These are phyloP conservation scores for Sanghuangporus sanghuang DNA, from an alignment of 1,284 basidiomycete species.

Conservation along the genomic window DNA sequence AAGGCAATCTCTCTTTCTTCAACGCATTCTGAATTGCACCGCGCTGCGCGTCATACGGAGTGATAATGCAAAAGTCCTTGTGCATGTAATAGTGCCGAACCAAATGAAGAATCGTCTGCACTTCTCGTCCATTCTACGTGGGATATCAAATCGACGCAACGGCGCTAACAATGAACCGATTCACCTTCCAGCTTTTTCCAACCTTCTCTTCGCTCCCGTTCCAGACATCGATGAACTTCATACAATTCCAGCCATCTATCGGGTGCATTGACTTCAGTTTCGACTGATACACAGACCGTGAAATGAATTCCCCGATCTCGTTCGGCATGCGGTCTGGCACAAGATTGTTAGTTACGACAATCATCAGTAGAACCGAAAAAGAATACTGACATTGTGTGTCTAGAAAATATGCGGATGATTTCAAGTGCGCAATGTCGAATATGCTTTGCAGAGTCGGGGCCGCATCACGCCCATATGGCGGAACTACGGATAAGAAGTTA, in stretches of 20 bases:
- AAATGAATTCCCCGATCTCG: conserved; percentile 43
- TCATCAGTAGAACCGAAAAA: not conserved
- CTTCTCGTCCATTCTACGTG: conserved; percentile 39
- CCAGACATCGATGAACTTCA: conserved; percentile 40
- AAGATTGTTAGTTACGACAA: not conserved
- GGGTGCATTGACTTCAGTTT: conserved; percentile 34
- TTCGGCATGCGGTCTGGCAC: conserved; percentile 45
- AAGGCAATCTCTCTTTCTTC: conserved; percentile 31
- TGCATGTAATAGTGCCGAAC: conserved; percentile 35
- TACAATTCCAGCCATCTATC: conserved; percentile 25
- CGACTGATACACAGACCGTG: conserved; percentile 35
- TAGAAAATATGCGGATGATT: conserved; percentile 31
- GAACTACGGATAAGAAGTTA: conserved; percentile 19
- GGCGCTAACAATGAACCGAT: conserved; percentile 12
- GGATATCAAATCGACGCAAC: not conserved
- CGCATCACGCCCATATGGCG: conserved; percentile 39
- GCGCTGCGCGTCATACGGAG: conserved; percentile 52
- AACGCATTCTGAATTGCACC: conserved; percentile 37
- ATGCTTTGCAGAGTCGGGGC: conserved; percentile 38
- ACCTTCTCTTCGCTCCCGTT: conserved; percentile 30
- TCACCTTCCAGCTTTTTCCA: conserved; percentile 42
- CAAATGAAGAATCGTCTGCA: conserved; percentile 34
- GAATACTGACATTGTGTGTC: conserved; percentile 37
- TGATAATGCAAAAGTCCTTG: conserved; percentile 42
- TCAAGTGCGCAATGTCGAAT: conserved; percentile 41